phyloP scores from a whole-genome alignment of 208 protist species.

The Leishmania arabica region DNA sequence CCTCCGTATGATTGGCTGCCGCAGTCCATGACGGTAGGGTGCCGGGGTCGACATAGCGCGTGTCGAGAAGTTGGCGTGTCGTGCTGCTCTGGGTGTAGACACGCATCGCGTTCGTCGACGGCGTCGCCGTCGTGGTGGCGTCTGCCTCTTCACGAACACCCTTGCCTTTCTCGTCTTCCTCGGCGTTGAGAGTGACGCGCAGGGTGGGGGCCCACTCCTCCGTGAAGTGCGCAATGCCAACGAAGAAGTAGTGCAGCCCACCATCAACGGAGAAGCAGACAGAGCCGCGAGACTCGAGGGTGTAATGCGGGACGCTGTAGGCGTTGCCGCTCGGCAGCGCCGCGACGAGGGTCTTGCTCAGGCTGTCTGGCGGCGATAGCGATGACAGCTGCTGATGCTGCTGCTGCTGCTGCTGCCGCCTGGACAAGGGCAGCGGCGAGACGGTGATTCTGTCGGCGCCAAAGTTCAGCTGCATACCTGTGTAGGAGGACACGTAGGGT shows the following conservation, averaged over 20 bases:
- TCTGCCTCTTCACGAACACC: conserved; percentile 8
- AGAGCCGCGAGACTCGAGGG: conserved; percentile 41
- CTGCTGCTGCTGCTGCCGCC: too few species aligned
- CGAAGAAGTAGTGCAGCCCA: conserved; percentile 55
- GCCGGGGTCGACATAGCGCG: conserved; percentile 38
- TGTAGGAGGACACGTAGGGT: conserved; percentile 31
- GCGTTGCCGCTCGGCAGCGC: conserved; percentile 32
- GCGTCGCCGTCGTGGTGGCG: conserved; percentile 1
- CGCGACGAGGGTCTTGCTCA: conserved; percentile 31
- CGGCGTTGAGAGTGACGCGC: conserved; percentile 33
- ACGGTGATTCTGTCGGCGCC: conserved; percentile 12
- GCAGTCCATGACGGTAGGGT: not conserved
- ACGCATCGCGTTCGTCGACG: conserved; percentile 23
- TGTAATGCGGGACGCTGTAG: conserved; percentile 25
- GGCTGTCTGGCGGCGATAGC: conserved; percentile 7
- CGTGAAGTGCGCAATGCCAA: conserved; percentile 65
- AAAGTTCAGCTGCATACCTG: conserved; percentile 31
- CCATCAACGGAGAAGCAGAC: conserved; percentile 78
- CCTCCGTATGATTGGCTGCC: not conserved
- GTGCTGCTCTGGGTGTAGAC: conserved; percentile 57
- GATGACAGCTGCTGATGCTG: conserved; percentile 5
- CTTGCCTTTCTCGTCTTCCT: conserved; percentile 30
- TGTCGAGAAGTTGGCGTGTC: conserved; percentile 47
- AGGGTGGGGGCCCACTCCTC: conserved; percentile 65
- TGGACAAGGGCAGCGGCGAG: conserved; percentile 14